A percentile compares a stretch with the other conserved stretches of the same genome.
Evolutionary conservation across 2,329 filamentous ascomycete species (phyloP).

Genomic region (Ilyonectria mors-panacis): DNA sequence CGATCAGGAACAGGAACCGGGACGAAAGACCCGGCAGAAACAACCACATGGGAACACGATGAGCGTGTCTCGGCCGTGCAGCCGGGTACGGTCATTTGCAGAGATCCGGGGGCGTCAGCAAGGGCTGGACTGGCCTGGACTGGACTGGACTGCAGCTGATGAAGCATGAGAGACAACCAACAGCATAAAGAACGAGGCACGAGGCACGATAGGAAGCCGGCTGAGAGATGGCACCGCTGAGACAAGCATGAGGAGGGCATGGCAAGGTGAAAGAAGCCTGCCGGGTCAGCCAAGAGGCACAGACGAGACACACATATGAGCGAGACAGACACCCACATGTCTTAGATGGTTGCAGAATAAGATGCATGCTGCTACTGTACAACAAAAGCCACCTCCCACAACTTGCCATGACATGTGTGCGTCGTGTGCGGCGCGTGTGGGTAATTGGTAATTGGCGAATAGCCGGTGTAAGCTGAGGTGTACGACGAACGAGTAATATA

Average conservation of each 20-base stretch:
- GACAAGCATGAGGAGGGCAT: no score
- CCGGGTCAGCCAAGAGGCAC: background rate
- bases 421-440: no score
- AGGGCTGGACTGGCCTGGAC: background rate
- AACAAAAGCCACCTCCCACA: no score
- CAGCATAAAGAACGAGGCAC: background rate
- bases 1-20: background rate
- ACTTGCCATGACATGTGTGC: no score
- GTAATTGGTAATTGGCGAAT: no score
- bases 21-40: background rate
- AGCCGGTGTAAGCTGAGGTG: background rate
- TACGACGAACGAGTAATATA: background rate
- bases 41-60: background rate
- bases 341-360: no score
- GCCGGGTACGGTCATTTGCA: background rate
- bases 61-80: background rate
- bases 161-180: background rate
- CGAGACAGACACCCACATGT: no score
- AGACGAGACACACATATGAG: no score
- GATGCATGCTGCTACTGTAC: no score
- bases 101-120: background rate
- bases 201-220: background rate
- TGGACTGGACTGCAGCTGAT: background rate
- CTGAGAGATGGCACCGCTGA: no score
- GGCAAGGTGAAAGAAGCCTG: no score